These are phyloP conservation scores for Populus davidiana DNA, from an alignment of 345 rosid species.

Conservation along the genomic window DNA sequence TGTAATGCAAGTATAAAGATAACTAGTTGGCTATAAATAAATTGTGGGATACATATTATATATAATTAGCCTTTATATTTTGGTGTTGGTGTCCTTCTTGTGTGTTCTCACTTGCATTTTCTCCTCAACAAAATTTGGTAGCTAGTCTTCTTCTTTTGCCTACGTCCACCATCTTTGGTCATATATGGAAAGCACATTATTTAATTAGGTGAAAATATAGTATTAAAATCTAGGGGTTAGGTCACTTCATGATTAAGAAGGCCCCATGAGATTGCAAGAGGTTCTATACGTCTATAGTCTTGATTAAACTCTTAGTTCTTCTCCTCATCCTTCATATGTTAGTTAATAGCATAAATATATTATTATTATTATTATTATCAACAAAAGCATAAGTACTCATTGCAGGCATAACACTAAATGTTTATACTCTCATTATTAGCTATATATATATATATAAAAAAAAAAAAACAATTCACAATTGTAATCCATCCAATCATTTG, in stretches of 20 bases:
- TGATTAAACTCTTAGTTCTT: slow-evolving; percentile 8
- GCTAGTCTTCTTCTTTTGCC: not conserved
- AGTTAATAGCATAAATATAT: not conserved
- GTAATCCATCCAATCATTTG: slow-evolving; percentile 20
- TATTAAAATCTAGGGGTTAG: slow-evolving; percentile 24
- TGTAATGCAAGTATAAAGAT: too few relatives aligned
- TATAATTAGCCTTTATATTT: too few relatives aligned
- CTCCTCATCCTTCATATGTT: not conserved
- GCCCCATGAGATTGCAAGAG: slow-evolving; percentile 32
- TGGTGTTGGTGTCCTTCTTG: too few relatives aligned
- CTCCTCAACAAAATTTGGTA: not conserved
- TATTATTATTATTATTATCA: too few relatives aligned
- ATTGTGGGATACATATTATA: too few relatives aligned
- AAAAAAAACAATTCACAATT: slow-evolving; percentile 1
- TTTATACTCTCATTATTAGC: slow-evolving; percentile 16
- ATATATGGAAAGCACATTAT: slow-evolving; percentile 19
- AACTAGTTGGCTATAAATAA: too few relatives aligned
- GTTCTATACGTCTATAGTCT: slow-evolving; percentile 6
- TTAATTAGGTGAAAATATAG: slow-evolving; percentile 6
- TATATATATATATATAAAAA: not conserved
- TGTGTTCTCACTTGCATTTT: too few relatives aligned
- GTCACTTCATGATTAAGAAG: slow-evolving; percentile 42
- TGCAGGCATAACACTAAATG: slow-evolving; percentile 17
- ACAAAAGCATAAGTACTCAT: slow-evolving; percentile 7
- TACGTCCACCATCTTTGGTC: not conserved